Conservation (phyloP, 2,329 filamentous ascomycete species). For the Emergomyces africanus region DNA sequence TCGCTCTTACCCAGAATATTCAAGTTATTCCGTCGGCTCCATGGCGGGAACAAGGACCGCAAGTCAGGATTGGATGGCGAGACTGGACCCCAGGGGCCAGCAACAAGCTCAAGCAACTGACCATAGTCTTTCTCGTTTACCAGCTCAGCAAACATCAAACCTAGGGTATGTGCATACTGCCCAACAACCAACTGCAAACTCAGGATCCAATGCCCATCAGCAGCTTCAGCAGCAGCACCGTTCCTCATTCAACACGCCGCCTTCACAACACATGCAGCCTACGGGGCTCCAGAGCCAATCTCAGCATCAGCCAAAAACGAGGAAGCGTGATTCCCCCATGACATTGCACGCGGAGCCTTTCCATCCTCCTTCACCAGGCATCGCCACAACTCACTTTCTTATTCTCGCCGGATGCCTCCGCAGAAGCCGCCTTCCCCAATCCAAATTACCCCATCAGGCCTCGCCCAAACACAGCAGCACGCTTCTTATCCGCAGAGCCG, state of each 20-base stretch:
- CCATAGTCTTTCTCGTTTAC: background rate
- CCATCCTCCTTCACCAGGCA: slow-evolving; percentile 19
- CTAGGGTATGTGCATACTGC: background rate
- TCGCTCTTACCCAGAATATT: slow-evolving; percentile 23
- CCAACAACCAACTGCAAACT: background rate
- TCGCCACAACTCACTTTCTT: slow-evolving; percentile 18
- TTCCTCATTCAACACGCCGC: background rate
- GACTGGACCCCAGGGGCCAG: slow-evolving; percentile 27
- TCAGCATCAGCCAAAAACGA: slow-evolving; percentile 6
- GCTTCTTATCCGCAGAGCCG: slow-evolving; percentile 11
- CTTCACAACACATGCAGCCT: slow-evolving; percentile 5
- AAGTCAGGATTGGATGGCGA: slow-evolving; percentile 29
- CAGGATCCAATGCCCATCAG: background rate
- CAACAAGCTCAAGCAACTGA: slow-evolving; percentile 4
- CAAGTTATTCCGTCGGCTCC: slow-evolving; percentile 17
- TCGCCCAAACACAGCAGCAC: background rate
- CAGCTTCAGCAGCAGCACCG: slow-evolving; percentile 9
- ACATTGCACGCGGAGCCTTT: slow-evolving; percentile 21
- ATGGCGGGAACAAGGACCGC: slow-evolving; percentile 16
- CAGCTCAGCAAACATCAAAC: slow-evolving; percentile 1
- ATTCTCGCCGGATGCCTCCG: slow-evolving; percentile 18
- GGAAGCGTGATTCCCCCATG: slow-evolving; percentile 9
- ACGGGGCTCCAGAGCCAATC: slow-evolving; percentile 16
- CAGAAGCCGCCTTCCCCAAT: slow-evolving; percentile 14
- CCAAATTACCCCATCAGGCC: slow-evolving; percentile 7